Evolutionary conservation across 1,139 yeast genomes (phyloP).

Genomic region (Saccharomycopsis hybrid): DNA sequence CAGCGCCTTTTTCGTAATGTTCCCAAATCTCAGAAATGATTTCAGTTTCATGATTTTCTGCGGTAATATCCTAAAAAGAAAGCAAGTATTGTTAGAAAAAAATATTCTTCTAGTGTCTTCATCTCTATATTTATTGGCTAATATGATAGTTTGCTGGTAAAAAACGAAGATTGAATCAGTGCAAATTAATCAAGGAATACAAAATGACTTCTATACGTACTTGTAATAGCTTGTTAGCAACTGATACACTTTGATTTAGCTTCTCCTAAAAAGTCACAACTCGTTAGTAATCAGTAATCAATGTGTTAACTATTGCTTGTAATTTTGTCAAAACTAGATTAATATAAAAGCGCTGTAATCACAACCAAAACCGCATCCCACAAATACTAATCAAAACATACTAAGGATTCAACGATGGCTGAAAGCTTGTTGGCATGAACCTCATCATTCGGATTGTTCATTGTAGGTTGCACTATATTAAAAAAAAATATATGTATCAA

Average conservation of each 20-base stretch:
- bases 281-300: conserved; percentile 3
- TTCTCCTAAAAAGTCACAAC: conserved; percentile 40
- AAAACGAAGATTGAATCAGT: no score
- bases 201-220: conserved; percentile 25
- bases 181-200: no score
- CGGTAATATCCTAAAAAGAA: conserved; percentile 45
- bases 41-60: conserved; percentile 20
- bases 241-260: conserved; percentile 63
- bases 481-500: background rate
- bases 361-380: background rate
- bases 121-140: conserved; percentile 47
- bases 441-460: conserved; percentile 91
- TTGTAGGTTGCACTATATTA: conserved; percentile 24
- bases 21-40: conserved; percentile 21
- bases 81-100: conserved; percentile 39
- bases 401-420: conserved; percentile 71
- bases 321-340: no score
- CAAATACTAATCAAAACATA: conserved; percentile 31
- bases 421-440: conserved; percentile 73
- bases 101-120: no score
- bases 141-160: background rate
- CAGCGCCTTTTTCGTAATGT: conserved; percentile 19
- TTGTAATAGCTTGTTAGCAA: conserved; percentile 54
- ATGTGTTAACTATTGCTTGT: conserved; percentile 1
- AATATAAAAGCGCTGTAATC: background rate